Base-by-base conservation (phyloP, 257 asterid species). In the Salvia miltiorrhiza region DNA sequence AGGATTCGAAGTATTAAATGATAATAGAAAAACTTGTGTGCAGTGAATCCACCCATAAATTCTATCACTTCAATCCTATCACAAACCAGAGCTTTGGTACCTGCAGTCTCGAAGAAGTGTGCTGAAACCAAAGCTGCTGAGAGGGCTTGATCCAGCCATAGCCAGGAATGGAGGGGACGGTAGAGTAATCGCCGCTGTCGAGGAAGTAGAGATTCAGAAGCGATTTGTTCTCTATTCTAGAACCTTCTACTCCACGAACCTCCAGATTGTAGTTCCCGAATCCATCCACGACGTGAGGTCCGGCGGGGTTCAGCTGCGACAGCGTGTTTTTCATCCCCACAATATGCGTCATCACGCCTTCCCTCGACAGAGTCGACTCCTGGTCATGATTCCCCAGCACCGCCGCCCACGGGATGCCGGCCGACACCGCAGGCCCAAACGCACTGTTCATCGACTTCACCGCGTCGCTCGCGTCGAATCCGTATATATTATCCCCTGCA, bases 331-430 rank as follows among this genome's bases (percentile, higher is more conserved):
- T 88, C 96, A 93, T 79, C 67, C 82, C 77, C 1, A 79, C 87
- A 63, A 90, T 83, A 62, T 86, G 75, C 72, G 79, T 87, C 97
- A 93, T 93, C 67, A 90, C 91, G 16, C 81, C 96, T 74, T 82
- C 82, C 82, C 99, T 78, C 6, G 96, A 82, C 6, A 93, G 77
- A 0, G 95, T 72, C 13, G 96, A 90, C 74, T 93, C 90, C 47
- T 93, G 99, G 72, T 93, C 99, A 60, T 93, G 99, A 70, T 93
- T 93, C 32, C 99, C 99, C 8, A 93, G 82, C 53, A 93, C 89
- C 5, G 97, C 99, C 10, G 96, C 96, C 97, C 97, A 93, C 10
- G n/a, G 96, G 96, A 88, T 87, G 74, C 80, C 80, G 23, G 95
- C 82, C 0, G 84, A 52, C 30, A 90, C 63, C 4, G 97, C 99